Conservation (phyloP, 2,329 filamentous ascomycete genomes). For the Ascochyta koolunga region DNA sequence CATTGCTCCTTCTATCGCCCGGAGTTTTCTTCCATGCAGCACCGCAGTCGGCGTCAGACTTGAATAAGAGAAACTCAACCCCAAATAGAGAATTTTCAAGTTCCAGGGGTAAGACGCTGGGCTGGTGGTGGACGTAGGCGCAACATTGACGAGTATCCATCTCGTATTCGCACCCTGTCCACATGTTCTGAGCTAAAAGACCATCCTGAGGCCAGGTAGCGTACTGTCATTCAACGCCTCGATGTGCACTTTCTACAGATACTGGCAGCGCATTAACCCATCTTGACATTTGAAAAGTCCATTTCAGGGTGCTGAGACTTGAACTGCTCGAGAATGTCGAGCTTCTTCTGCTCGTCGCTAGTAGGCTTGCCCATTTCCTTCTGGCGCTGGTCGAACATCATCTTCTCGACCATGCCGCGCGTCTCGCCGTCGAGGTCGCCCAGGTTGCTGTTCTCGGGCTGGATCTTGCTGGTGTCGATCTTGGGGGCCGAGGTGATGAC, state of each 20-base stretch:
- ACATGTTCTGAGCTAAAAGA: neutral
- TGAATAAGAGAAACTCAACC: too few relatives aligned
- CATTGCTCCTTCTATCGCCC: too few relatives aligned
- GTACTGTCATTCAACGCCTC: neutral
- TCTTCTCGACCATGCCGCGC: conserved; percentile 98
- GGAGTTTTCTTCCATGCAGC: neutral
- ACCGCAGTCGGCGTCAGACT: too few relatives aligned
- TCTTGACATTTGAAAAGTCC: conserved; percentile 71
- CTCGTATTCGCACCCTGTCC: neutral
- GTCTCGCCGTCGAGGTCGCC: conserved; percentile 95
- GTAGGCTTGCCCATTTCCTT: conserved; percentile 90
- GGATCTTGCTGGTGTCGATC: conserved; percentile 95
- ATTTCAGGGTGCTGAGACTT: conserved; percentile 78
- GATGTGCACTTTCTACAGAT: neutral
- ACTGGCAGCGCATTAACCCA: conserved; percentile 47
- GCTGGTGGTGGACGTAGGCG: too few relatives aligned
- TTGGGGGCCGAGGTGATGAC: conserved; percentile 84
- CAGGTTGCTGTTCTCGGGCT: conserved; percentile 89
- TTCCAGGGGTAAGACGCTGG: too few relatives aligned
- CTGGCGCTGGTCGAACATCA: conserved; percentile 99
- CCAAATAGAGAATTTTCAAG: too few relatives aligned
- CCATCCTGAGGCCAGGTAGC: neutral
- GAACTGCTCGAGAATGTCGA: conserved; percentile 88
- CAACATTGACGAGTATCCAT: too few relatives aligned
- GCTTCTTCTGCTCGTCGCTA: conserved; percentile 94